These are phyloP conservation scores for Calonectria pteridis DNA, from an alignment of 2,329 filamentous ascomycete genomes.

Conservation along the genomic window DNA sequence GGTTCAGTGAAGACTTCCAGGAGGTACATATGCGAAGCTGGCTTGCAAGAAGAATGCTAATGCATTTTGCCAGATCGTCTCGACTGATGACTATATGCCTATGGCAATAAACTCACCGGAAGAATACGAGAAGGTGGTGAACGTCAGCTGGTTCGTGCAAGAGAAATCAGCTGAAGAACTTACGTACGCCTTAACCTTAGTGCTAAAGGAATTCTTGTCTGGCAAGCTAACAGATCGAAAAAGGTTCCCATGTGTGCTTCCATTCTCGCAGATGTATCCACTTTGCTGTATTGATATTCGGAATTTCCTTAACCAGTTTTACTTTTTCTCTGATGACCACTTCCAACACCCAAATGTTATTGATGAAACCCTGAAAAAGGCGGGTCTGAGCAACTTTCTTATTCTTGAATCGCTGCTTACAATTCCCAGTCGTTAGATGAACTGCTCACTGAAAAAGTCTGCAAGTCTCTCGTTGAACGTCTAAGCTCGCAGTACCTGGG, in stretches of 20 bases:
- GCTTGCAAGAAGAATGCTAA: conserved; percentile 16
- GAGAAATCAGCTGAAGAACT: conserved; percentile 83
- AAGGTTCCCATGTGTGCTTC: conserved; percentile 93
- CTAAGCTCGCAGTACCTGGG: conserved; percentile 94
- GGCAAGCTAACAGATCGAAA: conserved; percentile 21
- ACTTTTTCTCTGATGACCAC: conserved; percentile 96
- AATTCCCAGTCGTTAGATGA: conserved; percentile 84
- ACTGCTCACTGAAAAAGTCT: conserved; percentile 92
- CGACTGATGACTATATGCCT: conserved; percentile 99
- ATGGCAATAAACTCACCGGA: conserved; percentile 94
- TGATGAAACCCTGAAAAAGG: conserved; percentile 88
- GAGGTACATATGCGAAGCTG: conserved; percentile 66
- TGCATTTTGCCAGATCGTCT: conserved; percentile 67
- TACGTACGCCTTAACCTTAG: conserved; percentile 63
- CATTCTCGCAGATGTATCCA: conserved; percentile 99
- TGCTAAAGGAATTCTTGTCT: neutral
- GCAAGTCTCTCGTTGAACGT: conserved; percentile 87
- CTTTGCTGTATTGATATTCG: conserved; percentile 98
- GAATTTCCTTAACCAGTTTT: conserved; percentile 98
- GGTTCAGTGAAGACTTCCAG: conserved; percentile 96
- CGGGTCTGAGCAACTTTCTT: conserved; percentile 46
- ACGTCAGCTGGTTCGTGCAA: conserved; percentile 95
- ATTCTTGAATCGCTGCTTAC: conserved; percentile 15
- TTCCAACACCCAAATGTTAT: conserved; percentile 92
- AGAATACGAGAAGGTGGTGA: conserved; percentile 95